Evolutionary conservation across 345 rosid genomes (phyloP).

Genomic region (Eucalyptus tenuipes): DNA sequence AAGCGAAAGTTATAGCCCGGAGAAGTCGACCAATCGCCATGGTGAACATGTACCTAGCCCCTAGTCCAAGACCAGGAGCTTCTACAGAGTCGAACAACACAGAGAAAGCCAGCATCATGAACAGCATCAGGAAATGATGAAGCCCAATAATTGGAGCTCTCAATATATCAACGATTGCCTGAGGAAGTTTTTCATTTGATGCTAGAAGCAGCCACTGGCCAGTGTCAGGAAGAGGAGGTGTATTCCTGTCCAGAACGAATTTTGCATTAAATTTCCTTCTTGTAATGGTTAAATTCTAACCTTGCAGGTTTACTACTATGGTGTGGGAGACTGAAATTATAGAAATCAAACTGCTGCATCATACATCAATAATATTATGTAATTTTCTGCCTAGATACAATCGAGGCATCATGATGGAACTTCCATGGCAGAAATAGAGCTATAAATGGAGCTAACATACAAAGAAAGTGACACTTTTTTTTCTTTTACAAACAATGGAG

Average conservation of each 20-base stretch:
- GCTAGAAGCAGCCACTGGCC: slow-evolving; percentile 94
- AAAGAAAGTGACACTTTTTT: background rate
- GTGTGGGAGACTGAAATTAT: background rate
- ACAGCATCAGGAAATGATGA: slow-evolving; percentile 82
- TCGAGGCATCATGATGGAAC: background rate
- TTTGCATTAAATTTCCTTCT: background rate
- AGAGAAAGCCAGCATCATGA: slow-evolving; percentile 85
- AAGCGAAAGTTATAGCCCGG: slow-evolving; percentile 71
- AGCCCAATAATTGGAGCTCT: slow-evolving; percentile 81
- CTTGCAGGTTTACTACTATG: background rate
- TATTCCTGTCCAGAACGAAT: slow-evolving; percentile 31
- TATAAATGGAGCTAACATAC: background rate
- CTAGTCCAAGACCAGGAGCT: slow-evolving; percentile 93
- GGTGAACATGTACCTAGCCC: slow-evolving; percentile 85
- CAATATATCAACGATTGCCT: slow-evolving; percentile 45
- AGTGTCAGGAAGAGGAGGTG: slow-evolving; percentile 80
- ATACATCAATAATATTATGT: background rate
- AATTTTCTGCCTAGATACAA: background rate
- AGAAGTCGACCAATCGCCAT: slow-evolving; percentile 92
- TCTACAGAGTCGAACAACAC: slow-evolving; percentile 66
- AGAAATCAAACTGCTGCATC: background rate
- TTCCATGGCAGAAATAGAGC: background rate
- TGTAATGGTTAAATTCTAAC: background rate
- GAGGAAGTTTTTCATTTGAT: slow-evolving; percentile 76
- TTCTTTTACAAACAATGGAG: background rate